phyloP scores from a whole-genome alignment of 495 filamentous ascomycete species.

The Neurospora sublineolata region DNA sequence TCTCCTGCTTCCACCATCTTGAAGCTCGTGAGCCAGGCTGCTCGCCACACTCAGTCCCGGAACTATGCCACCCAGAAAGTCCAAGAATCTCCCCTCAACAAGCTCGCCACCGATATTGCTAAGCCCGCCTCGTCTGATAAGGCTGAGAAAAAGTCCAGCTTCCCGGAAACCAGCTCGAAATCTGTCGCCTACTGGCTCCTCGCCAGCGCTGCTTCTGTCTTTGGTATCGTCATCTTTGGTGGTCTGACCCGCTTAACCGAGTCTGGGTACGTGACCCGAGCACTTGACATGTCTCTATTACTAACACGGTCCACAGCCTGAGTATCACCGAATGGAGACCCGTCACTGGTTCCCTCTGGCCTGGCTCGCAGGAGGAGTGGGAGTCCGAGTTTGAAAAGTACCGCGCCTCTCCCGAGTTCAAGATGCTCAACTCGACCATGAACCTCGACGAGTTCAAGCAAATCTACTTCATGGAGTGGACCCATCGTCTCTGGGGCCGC shows the following conservation, averaged over 20 bases:
- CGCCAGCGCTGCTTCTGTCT: conserved; percentile 81
- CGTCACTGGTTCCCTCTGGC: conserved; percentile 87
- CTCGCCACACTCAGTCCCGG: not conserved
- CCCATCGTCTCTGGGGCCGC: conserved; percentile 90
- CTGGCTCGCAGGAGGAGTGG: conserved; percentile 66
- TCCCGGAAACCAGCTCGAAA: conserved; percentile 62
- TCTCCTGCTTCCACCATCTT: not conserved
- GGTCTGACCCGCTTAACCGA: conserved; percentile 89
- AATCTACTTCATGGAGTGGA: conserved; percentile 99
- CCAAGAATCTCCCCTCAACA: conserved; percentile 6
- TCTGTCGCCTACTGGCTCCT: conserved; percentile 84
- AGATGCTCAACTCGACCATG: conserved; percentile 85
- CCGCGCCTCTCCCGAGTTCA: conserved; percentile 79
- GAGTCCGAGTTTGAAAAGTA: conserved; percentile 87
- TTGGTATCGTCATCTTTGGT: conserved; percentile 93
- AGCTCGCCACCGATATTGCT: conserved; percentile 4
- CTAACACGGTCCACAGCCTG: conserved; percentile 42
- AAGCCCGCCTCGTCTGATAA: conserved; percentile 5
- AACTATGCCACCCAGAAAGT: not conserved
- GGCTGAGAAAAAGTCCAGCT: conserved; percentile 29
- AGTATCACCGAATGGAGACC: conserved; percentile 99
- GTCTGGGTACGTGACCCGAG: conserved; percentile 58
- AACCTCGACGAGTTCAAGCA: conserved; percentile 84
- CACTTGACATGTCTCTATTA: not conserved
- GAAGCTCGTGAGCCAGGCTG: conserved; percentile 8